A percentile compares a stretch with the other conserved stretches of the same genome.
phyloP scores from a whole-genome alignment of 2,329 filamentous ascomycete genomes.

The Verticillium klebahnii region DNA sequence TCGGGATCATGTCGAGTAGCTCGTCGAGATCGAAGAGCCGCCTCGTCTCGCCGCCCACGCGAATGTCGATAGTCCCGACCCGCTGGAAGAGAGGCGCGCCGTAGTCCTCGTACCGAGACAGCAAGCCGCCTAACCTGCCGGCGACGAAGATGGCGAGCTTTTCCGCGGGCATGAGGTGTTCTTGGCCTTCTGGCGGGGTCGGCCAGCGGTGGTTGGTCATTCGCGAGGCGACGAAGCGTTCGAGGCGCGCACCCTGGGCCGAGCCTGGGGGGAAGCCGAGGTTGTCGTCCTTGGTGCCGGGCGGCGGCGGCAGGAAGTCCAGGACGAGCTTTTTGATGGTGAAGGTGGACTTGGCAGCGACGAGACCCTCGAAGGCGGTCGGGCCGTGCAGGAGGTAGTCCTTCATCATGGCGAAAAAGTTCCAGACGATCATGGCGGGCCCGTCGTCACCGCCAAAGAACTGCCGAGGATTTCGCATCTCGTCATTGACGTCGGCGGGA shows the following conservation, averaged over 20 bases:
- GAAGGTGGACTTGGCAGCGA: constrained; percentile 6
- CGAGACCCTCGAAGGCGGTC: constrained; percentile 9
- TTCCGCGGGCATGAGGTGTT: constrained; percentile 11
- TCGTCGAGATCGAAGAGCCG: constrained; percentile 12
- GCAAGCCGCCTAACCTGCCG: constrained; percentile 9
- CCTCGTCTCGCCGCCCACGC: constrained; percentile 11
- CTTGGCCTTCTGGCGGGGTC: constrained; percentile 5
- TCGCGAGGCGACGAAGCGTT: neutral
- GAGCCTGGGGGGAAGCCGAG: constrained; percentile 7
- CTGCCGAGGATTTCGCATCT: constrained; percentile 13
- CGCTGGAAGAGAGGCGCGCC: constrained; percentile 10
- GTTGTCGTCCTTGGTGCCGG: constrained; percentile 9
- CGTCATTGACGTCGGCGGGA: constrained; percentile 9
- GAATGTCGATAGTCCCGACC: constrained; percentile 12
- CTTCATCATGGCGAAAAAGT: constrained; percentile 13
- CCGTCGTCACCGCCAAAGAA: constrained; percentile 11
- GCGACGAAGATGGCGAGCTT: constrained; percentile 15
- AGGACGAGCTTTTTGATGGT: constrained; percentile 11
- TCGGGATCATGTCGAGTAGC: constrained; percentile 10
- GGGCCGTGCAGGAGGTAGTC: constrained; percentile 11
- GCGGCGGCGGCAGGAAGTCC: constrained; percentile 11
- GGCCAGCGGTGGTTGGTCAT: constrained; percentile 8
- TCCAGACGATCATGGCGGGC: constrained; percentile 13
- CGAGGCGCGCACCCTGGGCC: constrained; percentile 1
- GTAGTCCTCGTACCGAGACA: constrained; percentile 12